Base-by-base conservation (phyloP, 495 filamentous ascomycete genomes). In the Trichoderma virens region DNA sequence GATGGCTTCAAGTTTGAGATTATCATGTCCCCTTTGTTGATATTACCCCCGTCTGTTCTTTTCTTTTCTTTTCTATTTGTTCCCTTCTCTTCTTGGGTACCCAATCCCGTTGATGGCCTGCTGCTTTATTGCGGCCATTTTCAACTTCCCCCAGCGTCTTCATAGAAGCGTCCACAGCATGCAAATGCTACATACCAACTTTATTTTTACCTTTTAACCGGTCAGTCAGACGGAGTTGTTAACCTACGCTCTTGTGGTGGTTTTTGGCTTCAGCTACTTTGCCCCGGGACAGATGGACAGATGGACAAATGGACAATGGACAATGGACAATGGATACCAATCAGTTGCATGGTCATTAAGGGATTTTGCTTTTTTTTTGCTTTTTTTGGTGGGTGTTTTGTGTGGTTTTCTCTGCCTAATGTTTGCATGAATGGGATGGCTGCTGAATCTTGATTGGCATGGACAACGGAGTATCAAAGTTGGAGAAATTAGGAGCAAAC, bases 121-220 rank as follows among this genome's bases (percentile, higher is more conserved):
- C n/a, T n/a, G n/a, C n/a, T n/a, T n/a, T n/a, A n/a, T n/a, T n/a
- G n/a, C n/a, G n/a, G n/a, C n/a, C n/a, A n/a, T n/a, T n/a, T 13
- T 56, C n/a, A 13, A 30, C 25, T 28, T 27, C 51, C 5, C 27
- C 13, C 27, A 27, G 51, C 51, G 9, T 56, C 51, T 56, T 56
- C n/a, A 56, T 56, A 56, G 51, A 56, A 56, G 8, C 51, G 51
- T 28, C 51, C 25, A 56, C 51, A 56, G 51, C 51, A 56, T 56
- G 51, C 51, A 56, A 56, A 56, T 56, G 51, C 51, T n/a, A 9
- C 51, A 56, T 16, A 56, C 5, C 51, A 56, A 28, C 25, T 28
- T 30, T 23, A 13, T 23, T 23, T 47, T 6, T 35, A 5, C 32
- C n/a, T n/a, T 35, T 35, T 35, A 11, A 5, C 43, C 8, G 43